A percentile compares a stretch with the other conserved stretches of the same genome.
phyloP scores from a whole-genome alignment of 2,329 filamentous ascomycete genomes.

The Domatiomyces catenatus region DNA sequence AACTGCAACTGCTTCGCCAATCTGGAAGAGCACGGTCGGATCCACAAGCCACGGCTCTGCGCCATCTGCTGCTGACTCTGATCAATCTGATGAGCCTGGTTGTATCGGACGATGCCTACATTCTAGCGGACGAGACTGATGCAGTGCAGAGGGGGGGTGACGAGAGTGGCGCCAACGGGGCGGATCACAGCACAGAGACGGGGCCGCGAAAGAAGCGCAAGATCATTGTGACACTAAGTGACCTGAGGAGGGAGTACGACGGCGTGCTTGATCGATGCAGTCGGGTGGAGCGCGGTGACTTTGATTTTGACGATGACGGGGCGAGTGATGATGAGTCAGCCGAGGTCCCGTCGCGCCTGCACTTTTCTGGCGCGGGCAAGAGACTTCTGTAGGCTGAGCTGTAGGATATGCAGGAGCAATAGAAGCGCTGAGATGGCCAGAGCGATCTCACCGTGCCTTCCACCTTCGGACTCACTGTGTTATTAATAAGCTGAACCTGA shows the following conservation, averaged over 20 bases:
- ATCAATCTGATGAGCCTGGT: conserved; percentile 90
- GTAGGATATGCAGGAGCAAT: background rate
- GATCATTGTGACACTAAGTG: conserved; percentile 68
- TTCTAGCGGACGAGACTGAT: conserved; percentile 28
- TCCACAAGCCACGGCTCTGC: conserved; percentile 38
- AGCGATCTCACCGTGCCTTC: background rate
- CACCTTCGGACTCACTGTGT: background rate
- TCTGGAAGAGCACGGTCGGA: conserved; percentile 20
- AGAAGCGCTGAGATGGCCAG: background rate
- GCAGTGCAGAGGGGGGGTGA: conserved; percentile 10
- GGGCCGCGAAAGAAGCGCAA: conserved; percentile 29
- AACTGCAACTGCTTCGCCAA: conserved; percentile 22
- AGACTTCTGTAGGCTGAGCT: background rate
- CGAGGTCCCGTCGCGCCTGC: background rate
- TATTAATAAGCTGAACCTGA: background rate
- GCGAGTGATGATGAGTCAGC: conserved; percentile 12
- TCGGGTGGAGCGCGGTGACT: conserved; percentile 77
- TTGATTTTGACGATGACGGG: conserved; percentile 47
- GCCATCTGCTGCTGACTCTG: conserved; percentile 66
- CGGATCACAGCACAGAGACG: conserved; percentile 9
- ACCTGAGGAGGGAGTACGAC: conserved; percentile 79
- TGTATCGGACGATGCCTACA: conserved; percentile 65
- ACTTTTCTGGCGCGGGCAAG: background rate
- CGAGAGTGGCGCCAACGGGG: conserved; percentile 5
- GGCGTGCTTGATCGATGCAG: conserved; percentile 76